phyloP scores from a whole-genome alignment of 176 grass and related monocot genomes.

The Oryza meyeriana region DNA sequence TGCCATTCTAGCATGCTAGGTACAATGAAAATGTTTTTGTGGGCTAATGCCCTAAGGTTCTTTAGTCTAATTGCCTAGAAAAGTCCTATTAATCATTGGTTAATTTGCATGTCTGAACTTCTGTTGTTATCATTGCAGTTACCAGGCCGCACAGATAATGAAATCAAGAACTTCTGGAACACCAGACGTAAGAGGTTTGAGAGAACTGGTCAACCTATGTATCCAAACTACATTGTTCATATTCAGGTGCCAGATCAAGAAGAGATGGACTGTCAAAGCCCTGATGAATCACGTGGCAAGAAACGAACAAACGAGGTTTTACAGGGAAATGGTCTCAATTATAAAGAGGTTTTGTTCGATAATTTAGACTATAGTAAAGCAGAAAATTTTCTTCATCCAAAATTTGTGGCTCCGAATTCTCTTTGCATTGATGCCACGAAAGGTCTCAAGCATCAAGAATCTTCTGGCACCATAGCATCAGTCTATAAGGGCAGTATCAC shows the following conservation, averaged over 20 bases:
- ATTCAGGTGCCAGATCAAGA: conserved; percentile 16
- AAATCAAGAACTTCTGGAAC: conserved; percentile 87
- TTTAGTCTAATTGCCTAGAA: not conserved
- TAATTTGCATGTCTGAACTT: not conserved
- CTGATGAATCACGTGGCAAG: conserved; percentile 14
- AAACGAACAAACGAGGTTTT: conserved; percentile 30
- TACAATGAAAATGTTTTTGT: conserved; percentile 11
- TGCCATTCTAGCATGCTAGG: not conserved
- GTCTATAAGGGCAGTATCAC: too few relatives aligned
- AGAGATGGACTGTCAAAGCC: conserved; percentile 27
- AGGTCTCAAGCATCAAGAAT: not conserved
- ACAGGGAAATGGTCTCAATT: not conserved
- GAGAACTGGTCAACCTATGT: conserved; percentile 46
- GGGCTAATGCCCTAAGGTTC: not conserved
- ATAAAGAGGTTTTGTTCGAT: conserved; percentile 31
- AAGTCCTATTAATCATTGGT: not conserved
- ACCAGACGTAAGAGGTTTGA: conserved; percentile 53
- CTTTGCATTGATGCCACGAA: not conserved
- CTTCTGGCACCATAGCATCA: conserved; percentile 6
- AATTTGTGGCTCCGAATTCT: not conserved
- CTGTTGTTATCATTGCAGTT: conserved; percentile 47
- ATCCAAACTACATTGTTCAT: conserved; percentile 33
- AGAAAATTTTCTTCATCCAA: not conserved
- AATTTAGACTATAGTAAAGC: conserved; percentile 17
- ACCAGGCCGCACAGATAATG: conserved; percentile 77